Evolutionary conservation across 257 asterid genomes (phyloP).

Genomic region (Lavandula angustifolia): DNA sequence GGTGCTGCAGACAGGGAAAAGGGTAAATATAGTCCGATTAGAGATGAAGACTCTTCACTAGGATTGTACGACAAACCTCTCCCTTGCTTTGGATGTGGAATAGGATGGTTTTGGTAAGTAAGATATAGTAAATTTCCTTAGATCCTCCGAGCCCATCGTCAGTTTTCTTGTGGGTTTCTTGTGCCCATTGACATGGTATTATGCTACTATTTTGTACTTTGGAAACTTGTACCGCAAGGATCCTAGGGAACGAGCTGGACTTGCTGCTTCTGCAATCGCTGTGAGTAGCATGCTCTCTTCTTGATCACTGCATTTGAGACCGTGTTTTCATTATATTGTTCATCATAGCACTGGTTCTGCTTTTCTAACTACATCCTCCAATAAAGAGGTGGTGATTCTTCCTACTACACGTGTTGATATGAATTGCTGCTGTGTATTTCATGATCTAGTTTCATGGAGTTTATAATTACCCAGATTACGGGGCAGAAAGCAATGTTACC

Average conservation of each 20-base stretch:
- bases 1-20: slow-evolving; percentile 55
- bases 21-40: slow-evolving; percentile 69
- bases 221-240: slow-evolving; percentile 88
- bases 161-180: slow-evolving; percentile 79
- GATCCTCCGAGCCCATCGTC: slow-evolving; percentile 8
- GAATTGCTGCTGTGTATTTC: too few species aligned
- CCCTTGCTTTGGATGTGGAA: slow-evolving; percentile 94
- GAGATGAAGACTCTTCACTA: slow-evolving; percentile 61
- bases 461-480: too few species aligned
- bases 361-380: slow-evolving; percentile 44
- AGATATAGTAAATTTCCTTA: too few species aligned
- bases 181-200: slow-evolving; percentile 94
- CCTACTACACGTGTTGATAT: too few species aligned
- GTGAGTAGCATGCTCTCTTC: slow-evolving; percentile 44
- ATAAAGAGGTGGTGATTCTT: too few species aligned
- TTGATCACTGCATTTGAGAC: slow-evolving; percentile 5
- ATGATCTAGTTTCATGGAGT: too few species aligned
- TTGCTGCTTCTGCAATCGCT: slow-evolving; percentile 95
- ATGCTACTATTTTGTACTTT: slow-evolving; percentile 81
- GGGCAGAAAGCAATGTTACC: too few species aligned
- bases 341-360: slow-evolving; percentile 44
- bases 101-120: slow-evolving; percentile 95
- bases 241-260: slow-evolving; percentile 98
- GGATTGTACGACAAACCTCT: slow-evolving; percentile 87
- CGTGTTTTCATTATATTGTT: slow-evolving; percentile 38